Evolutionary conservation across 441 rosid genomes (phyloP).

Genomic region (Iberis amara): DNA sequence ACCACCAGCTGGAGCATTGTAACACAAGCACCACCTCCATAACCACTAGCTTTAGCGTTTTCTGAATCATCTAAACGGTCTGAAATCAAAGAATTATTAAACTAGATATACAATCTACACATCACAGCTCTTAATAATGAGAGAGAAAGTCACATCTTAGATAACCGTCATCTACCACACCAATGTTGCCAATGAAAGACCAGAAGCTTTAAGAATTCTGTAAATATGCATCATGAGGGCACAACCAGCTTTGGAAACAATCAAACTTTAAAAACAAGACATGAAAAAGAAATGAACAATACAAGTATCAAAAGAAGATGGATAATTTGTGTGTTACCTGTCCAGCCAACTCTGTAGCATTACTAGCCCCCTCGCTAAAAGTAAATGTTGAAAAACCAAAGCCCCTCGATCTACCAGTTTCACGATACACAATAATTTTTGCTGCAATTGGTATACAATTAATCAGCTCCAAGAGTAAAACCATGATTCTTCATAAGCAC

Average conservation of each 20-base stretch:
- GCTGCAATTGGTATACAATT: constrained; percentile 38
- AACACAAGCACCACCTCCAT: constrained; percentile 20
- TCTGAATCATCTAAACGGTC: no score
- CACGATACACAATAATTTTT: constrained; percentile 77
- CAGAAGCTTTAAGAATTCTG: no score
- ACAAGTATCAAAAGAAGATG: constrained; percentile 10
- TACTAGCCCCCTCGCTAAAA: constrained; percentile 67
- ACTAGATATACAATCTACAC: no score
- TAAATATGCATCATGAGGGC: no score
- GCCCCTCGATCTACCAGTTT: constrained; percentile 87
- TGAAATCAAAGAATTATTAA: no score
- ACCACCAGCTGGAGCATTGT: constrained; percentile 14
- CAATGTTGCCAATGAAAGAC: no score
- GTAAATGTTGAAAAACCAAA: constrained; percentile 79
- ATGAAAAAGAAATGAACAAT: no score
- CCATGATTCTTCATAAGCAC: not conserved
- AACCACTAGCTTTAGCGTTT: constrained; percentile 11
- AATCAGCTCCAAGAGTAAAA: constrained; percentile 7
- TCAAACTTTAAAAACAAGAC: no score
- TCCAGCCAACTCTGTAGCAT: constrained; percentile 88
- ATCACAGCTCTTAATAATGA: no score
- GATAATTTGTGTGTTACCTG: constrained; percentile 43
- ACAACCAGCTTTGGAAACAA: no score
- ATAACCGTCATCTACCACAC: no score
- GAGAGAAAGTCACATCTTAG: no score